Conservation (phyloP, 225 moss, liverwort and hornwort genomes). For the Bryoerythrophyllum caledonicum region DNA sequence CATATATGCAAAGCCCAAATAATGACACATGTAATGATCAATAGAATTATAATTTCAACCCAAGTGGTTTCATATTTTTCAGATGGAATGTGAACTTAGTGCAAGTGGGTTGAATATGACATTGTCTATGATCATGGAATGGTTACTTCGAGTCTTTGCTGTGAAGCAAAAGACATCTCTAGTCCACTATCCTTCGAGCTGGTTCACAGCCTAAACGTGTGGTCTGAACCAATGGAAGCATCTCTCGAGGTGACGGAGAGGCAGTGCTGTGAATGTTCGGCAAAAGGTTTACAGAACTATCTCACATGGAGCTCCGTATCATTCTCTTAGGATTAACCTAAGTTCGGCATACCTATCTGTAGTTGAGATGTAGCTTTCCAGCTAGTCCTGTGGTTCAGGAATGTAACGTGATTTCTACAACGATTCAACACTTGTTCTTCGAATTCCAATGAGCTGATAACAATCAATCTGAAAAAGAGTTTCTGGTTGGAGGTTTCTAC, state of each 20-base stretch:
- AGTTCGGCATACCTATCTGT: neutral
- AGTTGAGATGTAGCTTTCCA: neutral
- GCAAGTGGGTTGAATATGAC: no score
- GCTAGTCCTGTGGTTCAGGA: neutral
- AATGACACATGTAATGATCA: no score
- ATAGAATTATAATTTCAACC: no score
- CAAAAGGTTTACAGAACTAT: no score
- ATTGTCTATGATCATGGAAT: constrained; percentile 25
- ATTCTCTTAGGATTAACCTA: neutral
- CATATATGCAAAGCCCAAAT: no score
- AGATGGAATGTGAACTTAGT: no score
- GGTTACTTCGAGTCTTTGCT: constrained; percentile 25
- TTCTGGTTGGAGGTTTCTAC: neutral
- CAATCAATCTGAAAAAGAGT: neutral
- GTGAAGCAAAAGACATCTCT: neutral
- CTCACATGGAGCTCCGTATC: neutral
- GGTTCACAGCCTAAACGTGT: neutral
- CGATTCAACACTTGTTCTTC: neutral
- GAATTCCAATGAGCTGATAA: neutral
- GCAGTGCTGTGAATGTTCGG: neutral
- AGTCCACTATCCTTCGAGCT: neutral
- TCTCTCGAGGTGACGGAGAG: neutral
- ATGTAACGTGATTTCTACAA: neutral
- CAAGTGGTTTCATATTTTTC: no score
- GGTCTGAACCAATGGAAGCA: neutral